phyloP scores from a whole-genome alignment of 164 flowering plant genomes.

The Aristolochia fimbriata region DNA sequence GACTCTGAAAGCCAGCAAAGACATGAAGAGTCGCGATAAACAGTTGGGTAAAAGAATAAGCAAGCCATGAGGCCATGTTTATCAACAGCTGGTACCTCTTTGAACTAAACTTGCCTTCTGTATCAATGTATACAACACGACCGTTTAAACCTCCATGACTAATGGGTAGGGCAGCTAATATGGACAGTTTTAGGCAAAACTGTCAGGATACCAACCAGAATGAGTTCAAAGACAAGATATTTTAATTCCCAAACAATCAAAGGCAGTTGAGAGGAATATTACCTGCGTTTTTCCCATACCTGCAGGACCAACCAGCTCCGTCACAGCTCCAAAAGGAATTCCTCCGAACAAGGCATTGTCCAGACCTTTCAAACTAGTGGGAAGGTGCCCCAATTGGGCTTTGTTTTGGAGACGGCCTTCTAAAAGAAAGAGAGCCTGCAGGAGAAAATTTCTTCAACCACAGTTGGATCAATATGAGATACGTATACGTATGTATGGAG shows the following conservation, averaged over 20 bases:
- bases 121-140: constrained; percentile 65
- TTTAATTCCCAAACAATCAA: not conserved
- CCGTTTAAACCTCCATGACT: constrained; percentile 72
- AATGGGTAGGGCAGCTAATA: constrained; percentile 63
- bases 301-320: constrained; percentile 85
- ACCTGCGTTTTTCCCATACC: constrained; percentile 91
- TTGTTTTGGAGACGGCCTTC: constrained; percentile 39
- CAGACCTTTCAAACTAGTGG: constrained; percentile 56
- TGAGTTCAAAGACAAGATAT: not conserved
- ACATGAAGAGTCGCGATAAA: not conserved
- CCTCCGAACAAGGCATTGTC: constrained; percentile 78
- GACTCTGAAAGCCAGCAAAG: constrained; percentile 31
- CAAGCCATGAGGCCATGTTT: constrained; percentile 1
- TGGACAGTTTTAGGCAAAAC: constrained; percentile 78
- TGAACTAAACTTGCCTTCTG: constrained; percentile 78
- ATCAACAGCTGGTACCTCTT: constrained; percentile 40
- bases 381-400: constrained; percentile 47
- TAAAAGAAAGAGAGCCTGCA: constrained; percentile 54
- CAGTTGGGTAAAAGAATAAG: not conserved
- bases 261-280: constrained; percentile 6
- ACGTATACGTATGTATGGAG: not conserved
- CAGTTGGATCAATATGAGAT: not conserved
- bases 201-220: not conserved
- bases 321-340: constrained; percentile 73
- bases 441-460: constrained; percentile 2